Evolutionary conservation across 116 monocot genomes (phyloP).

Genomic region (Posidonia oceanica): DNA sequence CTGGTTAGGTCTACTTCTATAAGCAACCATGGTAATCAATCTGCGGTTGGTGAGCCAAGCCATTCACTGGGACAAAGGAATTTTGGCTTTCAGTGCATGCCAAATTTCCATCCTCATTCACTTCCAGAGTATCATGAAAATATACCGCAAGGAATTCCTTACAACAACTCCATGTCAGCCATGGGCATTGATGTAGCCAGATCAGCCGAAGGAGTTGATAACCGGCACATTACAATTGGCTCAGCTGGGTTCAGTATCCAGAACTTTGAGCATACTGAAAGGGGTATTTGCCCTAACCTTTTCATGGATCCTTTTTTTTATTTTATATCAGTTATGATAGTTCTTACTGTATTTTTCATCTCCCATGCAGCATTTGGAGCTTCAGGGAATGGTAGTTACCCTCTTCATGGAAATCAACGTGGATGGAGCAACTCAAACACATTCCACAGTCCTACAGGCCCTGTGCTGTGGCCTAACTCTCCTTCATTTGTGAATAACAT

Average conservation of each 20-base stretch:
- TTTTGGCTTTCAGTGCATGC: conserved; percentile 38
- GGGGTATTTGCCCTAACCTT: conserved; percentile 16
- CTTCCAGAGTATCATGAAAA: conserved; percentile 48
- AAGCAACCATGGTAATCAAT: conserved; percentile 32
- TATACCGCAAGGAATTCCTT: conserved; percentile 27
- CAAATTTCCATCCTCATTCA: conserved; percentile 61
- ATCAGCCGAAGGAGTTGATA: conserved; percentile 26
- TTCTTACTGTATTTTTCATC: not conserved
- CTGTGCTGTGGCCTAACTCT: conserved; percentile 31
- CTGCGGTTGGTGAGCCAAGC: conserved; percentile 27
- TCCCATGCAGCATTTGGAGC: conserved; percentile 35
- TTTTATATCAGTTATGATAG: not conserved
- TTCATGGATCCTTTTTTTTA: conserved; percentile 2
- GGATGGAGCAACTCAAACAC: conserved; percentile 21
- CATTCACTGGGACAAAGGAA: conserved; percentile 45
- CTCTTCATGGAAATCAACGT: conserved; percentile 32
- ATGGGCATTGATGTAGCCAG: conserved; percentile 32
- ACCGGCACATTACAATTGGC: conserved; percentile 27
- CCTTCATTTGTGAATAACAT: conserved; percentile 22
- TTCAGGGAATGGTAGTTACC: conserved; percentile 22
- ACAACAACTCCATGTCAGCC: conserved; percentile 34
- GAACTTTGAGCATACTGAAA: conserved; percentile 38
- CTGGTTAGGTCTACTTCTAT: conserved; percentile 34
- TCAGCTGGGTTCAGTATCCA: conserved; percentile 32
- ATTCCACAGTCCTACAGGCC: conserved; percentile 13